Percentiles rank a stretch among this genome's conserved stretches.
Conservation (phyloP, 129 eudicot genomes). For the Deinandra increscens region DNA sequence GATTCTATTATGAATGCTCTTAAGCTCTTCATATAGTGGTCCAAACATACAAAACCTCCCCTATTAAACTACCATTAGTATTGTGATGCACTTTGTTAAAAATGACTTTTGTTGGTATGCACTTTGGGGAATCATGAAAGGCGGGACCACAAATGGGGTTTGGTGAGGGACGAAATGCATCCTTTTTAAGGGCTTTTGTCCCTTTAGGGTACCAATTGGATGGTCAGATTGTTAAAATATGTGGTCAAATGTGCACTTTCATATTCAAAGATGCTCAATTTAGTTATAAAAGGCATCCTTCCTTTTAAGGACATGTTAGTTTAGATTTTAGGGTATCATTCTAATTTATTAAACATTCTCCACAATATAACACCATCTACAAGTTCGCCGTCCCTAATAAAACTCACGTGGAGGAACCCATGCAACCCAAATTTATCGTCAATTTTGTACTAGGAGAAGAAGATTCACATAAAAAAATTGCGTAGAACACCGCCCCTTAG, state of each 20-base stretch:
- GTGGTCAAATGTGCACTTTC: conserved; percentile 40
- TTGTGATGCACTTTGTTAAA: no score
- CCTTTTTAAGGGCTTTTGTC: conserved; percentile 30
- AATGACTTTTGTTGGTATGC: neutral
- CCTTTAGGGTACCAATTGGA: conserved; percentile 27
- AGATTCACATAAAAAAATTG: no score
- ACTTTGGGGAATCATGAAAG: conserved; percentile 25
- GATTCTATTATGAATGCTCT: no score
- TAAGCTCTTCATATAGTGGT: no score
- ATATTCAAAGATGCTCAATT: conserved; percentile 33
- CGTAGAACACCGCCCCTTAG: no score
- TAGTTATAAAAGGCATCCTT: conserved; percentile 6
- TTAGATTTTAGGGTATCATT: neutral
- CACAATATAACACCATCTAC: no score
- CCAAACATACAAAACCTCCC: no score
- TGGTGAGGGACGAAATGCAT: conserved; percentile 11
- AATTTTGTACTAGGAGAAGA: no score
- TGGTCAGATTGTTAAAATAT: conserved; percentile 24
- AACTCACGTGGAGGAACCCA: no score
- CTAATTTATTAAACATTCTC: neutral
- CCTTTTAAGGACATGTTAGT: neutral
- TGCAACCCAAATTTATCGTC: no score
- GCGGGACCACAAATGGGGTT: conserved; percentile 26
- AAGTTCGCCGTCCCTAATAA: no score
- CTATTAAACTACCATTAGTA: no score